Percentiles rank a stretch among this genome's conserved stretches.
phyloP scores from a whole-genome alignment of 2,329 filamentous ascomycete species.

The Penicillium nordicum region DNA sequence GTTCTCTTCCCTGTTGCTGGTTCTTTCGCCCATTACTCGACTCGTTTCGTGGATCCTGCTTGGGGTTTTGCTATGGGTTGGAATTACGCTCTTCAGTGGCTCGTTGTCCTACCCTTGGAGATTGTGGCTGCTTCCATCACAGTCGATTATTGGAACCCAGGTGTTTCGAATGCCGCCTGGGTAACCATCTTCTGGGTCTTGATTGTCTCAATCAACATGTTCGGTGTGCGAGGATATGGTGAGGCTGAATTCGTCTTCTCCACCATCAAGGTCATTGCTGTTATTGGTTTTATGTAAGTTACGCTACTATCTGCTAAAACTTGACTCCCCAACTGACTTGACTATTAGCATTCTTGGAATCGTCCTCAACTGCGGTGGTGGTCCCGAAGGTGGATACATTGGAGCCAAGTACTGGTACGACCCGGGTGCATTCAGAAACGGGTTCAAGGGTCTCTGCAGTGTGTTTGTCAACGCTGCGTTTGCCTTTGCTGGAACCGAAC shows the following conservation, averaged over 20 bases:
- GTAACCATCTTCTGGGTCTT: constrained; percentile 75
- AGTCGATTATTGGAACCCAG: constrained; percentile 71
- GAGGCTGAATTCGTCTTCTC: constrained; percentile 88
- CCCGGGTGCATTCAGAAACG: constrained; percentile 72
- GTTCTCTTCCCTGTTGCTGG: constrained; percentile 88
- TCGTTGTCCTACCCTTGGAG: constrained; percentile 77
- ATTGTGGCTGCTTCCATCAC: constrained; percentile 84
- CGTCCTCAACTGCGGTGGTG: constrained; percentile 79
- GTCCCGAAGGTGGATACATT: constrained; percentile 70
- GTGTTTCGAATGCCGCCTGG: constrained; percentile 67
- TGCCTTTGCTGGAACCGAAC: constrained; percentile 60
- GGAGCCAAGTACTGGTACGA: constrained; percentile 72
- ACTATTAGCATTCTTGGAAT: constrained; percentile 70
- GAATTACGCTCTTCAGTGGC: constrained; percentile 91
- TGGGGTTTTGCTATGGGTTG: constrained; percentile 96
- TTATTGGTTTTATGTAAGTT: constrained; percentile 81
- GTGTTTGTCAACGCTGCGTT: constrained; percentile 64
- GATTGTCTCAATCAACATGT: constrained; percentile 80
- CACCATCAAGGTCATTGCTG: constrained; percentile 77
- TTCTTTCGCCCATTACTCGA: constrained; percentile 88
- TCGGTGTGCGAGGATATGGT: constrained; percentile 83
- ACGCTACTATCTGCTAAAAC: background rate
- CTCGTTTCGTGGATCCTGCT: constrained; percentile 85
- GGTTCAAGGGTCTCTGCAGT: constrained; percentile 62
- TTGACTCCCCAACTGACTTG: constrained; percentile 16